Percentiles rank a stretch among this genome's conserved stretches.
phyloP scores from a whole-genome alignment of 805 yeast species.

The Candida succiphila region DNA sequence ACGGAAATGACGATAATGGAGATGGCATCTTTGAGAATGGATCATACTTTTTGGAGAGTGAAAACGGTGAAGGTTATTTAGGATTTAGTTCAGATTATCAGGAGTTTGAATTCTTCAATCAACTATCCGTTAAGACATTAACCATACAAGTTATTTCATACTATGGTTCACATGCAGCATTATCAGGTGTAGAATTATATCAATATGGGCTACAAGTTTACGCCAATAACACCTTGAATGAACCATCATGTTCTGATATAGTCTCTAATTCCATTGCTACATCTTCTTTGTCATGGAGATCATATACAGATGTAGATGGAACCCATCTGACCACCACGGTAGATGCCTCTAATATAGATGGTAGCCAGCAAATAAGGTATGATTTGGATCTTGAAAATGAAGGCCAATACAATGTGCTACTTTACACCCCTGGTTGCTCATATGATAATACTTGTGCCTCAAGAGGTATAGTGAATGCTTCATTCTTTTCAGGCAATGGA shows the following conservation, averaged over 20 bases:
- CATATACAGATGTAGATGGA: conserved; percentile 5
- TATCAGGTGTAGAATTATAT: conserved; percentile 66
- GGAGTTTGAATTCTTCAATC: conserved; percentile 75
- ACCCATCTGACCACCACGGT: conserved; percentile 17
- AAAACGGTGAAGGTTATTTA: conserved; percentile 11
- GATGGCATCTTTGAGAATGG: not conserved
- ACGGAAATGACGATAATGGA: conserved; percentile 9
- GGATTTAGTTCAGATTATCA: conserved; percentile 45
- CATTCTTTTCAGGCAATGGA: conserved; percentile 44
- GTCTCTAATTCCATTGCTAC: conserved; percentile 1
- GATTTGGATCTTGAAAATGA: conserved; percentile 60
- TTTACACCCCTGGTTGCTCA: conserved; percentile 85
- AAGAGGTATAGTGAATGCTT: conserved; percentile 74
- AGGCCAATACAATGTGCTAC: conserved; percentile 63
- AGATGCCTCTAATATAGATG: conserved; percentile 17
- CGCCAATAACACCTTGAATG: conserved; percentile 69
- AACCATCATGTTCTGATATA: conserved; percentile 51
- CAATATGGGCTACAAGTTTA: conserved; percentile 51
- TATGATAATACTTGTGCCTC: conserved; percentile 53
- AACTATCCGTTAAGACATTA: conserved; percentile 48
- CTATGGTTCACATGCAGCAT: conserved; percentile 60
- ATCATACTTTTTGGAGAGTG: conserved; percentile 7
- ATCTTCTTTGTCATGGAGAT: conserved; percentile 17
- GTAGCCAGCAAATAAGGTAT: conserved; percentile 35
- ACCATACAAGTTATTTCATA: conserved; percentile 56